Evolutionary conservation across 2,329 filamentous ascomycete genomes (phyloP), one percentile per base, ranked within the genome.

Genomic region (Trichoderma oligosporum): DNA sequence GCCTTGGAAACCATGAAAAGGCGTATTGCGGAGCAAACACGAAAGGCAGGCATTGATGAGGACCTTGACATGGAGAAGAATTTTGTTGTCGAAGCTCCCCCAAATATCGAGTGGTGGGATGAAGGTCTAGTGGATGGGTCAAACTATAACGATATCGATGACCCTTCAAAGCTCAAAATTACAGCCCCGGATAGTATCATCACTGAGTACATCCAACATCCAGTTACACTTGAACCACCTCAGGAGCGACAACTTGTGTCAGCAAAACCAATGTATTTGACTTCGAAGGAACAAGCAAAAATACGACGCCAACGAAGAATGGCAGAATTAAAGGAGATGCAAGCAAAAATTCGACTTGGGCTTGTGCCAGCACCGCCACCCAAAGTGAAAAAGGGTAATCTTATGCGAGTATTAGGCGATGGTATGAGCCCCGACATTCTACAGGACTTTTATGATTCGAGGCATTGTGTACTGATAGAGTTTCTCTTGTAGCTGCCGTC

Each of bases 41-140:
- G 92, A 59, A 93, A 91, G 70, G 91, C 88, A n/a, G 92, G 91
- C 45, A 89, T 97, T 61, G 93, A 97, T 66, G 93, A 97, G 70
- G 93, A 93, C 63, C 74, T 90, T 27, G 87, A 95, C 61, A 85
- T 88, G 47, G 93, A 99, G 71, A 96, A 93, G 71, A 89, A 91
- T 29, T 97, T 93, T 69, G 74, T 94, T 4, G 84, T 97, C 5
- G 87, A 93, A 61, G 80, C 82, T 29, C 94, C 94, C 8, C 94
- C 94, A 4, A 87, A 87, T 7, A 82, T 97, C 39, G 94, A 99
- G 71, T 99, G 94, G 94, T 97, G 93, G 90, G 94, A 99, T 66
- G 92, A 97, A 74, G 90, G 86, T 2, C 76, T 97, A 16, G 80
- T 96, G 14, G 81, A 88, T 51, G 89, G 87, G 39, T 81, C 82